Evolutionary conservation across 169 alveolate genomes (phyloP), one percentile per base, ranked within the genome.

Genomic region (Babesia caballi): DNA sequence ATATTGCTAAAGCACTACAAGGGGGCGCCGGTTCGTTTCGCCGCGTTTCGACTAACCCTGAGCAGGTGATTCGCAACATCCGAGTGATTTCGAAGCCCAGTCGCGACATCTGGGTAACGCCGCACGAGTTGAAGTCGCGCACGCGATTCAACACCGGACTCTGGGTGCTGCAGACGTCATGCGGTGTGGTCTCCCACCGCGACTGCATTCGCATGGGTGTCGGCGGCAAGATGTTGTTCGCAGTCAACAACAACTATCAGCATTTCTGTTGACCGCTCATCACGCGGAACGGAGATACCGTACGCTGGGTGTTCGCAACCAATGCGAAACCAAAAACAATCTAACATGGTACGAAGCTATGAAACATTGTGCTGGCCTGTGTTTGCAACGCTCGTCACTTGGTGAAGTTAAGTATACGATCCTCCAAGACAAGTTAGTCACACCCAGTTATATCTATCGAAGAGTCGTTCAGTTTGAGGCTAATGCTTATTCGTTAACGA

Each of bases 31-130:
- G 92, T 83, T 71, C 25, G 67, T 50, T 25, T 28, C 28, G 4
- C 23, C 1, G 6, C 2, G 30, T 57, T 15, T 27, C 4, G 23
- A 19, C 21, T 27, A 60, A 63, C 67, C 70, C 66, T 51, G 42
- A 53, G 8, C 82, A 89, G 91, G 95, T 90, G 46, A 91, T 90
- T 17, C 81, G 95, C 38, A 91, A 92, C 58, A 73, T 92, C 21
- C 90, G 95, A 23, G 96, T 92, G 32, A 94, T 92, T 27, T 92
- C 96, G 30, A 92, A 92, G 68, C 96, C 96, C 7, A 88, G 94
- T 60, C 82, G 97, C 21, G 97, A 91, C 71, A 93, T 93, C 23
- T 93, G 97, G 97, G 85, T 93, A 65, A 86, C 94, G 30, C 96
- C 97, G 8, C 93, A 89, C 65, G 97, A 93, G 66, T 82, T 93